phyloP scores from a whole-genome alignment of 257 asterid genomes.

The Solanum acaule region DNA sequence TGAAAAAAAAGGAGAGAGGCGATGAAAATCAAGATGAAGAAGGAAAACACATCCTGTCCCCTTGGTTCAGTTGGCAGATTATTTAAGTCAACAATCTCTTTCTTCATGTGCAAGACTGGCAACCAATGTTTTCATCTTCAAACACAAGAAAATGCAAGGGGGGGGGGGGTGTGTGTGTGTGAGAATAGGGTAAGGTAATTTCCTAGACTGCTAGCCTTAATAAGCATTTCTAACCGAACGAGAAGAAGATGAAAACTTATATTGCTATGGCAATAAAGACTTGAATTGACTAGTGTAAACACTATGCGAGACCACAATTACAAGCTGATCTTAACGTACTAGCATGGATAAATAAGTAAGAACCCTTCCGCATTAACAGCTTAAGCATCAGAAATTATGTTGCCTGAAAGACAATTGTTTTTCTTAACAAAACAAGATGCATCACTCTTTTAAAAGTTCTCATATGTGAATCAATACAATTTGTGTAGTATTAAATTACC shows the following conservation, averaged over 20 bases:
- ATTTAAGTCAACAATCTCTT: background rate
- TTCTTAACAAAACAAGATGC: background rate
- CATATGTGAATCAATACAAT: background rate
- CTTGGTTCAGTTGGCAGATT: background rate
- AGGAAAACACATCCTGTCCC: background rate
- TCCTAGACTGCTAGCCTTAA: background rate
- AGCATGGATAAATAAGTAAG: background rate
- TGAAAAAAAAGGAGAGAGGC: background rate
- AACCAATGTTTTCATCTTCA: background rate
- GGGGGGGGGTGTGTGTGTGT: no score
- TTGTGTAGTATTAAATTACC: slow-evolving; percentile 30
- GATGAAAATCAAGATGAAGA: background rate
- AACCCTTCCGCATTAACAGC: background rate
- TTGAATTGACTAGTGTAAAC: background rate
- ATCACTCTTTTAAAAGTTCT: background rate
- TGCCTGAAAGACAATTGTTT: background rate
- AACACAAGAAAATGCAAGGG: no score
- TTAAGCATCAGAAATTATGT: background rate
- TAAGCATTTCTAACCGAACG: background rate
- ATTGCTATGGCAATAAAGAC: background rate
- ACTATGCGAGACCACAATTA: background rate
- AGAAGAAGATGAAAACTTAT: background rate
- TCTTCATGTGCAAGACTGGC: background rate
- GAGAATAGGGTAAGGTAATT: background rate
- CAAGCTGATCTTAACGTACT: background rate